Conservation (phyloP, 2,329 filamentous ascomycete genomes). For the Pyrenochaeta sp. region DNA sequence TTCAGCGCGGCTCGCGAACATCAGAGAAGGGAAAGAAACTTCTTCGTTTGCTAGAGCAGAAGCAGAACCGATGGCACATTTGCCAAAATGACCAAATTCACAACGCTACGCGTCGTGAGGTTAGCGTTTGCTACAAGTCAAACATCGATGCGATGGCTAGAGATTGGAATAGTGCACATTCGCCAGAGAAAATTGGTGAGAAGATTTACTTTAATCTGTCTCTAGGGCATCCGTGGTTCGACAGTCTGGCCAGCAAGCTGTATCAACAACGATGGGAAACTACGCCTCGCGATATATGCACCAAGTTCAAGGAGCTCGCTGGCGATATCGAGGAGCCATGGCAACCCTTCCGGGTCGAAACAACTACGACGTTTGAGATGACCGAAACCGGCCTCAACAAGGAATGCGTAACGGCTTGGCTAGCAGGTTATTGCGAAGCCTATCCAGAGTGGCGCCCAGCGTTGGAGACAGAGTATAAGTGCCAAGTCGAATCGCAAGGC, state of each 20-base stretch:
- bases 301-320: constrained; percentile 12
- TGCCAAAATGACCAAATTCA: constrained; percentile 6
- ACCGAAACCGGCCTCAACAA: background rate
- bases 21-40: constrained; percentile 11
- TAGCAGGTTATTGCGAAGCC: constrained; percentile 16
- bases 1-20: constrained; percentile 1
- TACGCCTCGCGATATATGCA: constrained; percentile 18
- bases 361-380: constrained; percentile 1
- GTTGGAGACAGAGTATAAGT: constrained; percentile 8
- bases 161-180: constrained; percentile 8
- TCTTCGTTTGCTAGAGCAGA: constrained; percentile 5
- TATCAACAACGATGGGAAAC: constrained; percentile 10
- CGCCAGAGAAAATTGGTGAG: background rate
- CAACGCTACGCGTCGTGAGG: constrained; percentile 8
- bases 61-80: constrained; percentile 9
- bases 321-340: constrained; percentile 22
- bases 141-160: constrained; percentile 7
- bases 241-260: constrained; percentile 12
- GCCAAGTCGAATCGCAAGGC: background rate
- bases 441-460: constrained; percentile 13
- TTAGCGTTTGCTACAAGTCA: background rate
- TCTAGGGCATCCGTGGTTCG: constrained; percentile 20
- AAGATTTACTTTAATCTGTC: constrained; percentile 16
- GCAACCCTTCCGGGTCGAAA: constrained; percentile 16
- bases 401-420: constrained; percentile 11